Conservation (phyloP, 495 filamentous ascomycete species). For the Barbatosphaeria neglecta region DNA sequence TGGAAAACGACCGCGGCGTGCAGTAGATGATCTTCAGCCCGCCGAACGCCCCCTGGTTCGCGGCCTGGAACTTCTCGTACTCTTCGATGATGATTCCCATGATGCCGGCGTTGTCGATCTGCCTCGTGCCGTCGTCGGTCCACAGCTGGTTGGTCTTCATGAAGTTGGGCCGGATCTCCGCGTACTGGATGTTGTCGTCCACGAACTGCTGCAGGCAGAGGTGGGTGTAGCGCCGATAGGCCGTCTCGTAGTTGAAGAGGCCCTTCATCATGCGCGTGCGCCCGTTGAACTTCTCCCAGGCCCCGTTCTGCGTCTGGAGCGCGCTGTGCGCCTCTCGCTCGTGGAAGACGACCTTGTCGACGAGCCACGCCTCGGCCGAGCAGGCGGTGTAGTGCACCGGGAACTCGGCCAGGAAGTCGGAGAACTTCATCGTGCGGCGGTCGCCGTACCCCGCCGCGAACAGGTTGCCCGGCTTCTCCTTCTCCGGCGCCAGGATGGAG, state of each 20-base stretch:
- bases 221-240: constrained; percentile 35
- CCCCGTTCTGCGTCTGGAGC: constrained; percentile 3
- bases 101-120: constrained; percentile 34
- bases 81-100: constrained; percentile 39
- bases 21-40: constrained; percentile 44
- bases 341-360: constrained; percentile 36
- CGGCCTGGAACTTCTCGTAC: constrained; percentile 31
- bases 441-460: constrained; percentile 14
- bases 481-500: constrained; percentile 23
- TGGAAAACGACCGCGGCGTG: constrained; percentile 43
- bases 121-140: constrained; percentile 26
- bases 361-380: constrained; percentile 28
- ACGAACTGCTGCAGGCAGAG: constrained; percentile 38
- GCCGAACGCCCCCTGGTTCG: constrained; percentile 17
- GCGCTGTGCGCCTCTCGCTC: constrained; percentile 30
- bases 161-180: constrained; percentile 46
- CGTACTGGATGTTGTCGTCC: constrained; percentile 44
- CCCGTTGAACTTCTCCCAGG: constrained; percentile 43
- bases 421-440: constrained; percentile 23
- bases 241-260: constrained; percentile 43
- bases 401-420: constrained; percentile 19
- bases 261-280: constrained; percentile 51
- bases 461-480: constrained; percentile 8
- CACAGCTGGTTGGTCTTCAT: constrained; percentile 42
- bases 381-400: not conserved